Evolutionary conservation across 2,329 filamentous ascomycete genomes (phyloP).

Genomic region (Cordyceps militaris): DNA sequence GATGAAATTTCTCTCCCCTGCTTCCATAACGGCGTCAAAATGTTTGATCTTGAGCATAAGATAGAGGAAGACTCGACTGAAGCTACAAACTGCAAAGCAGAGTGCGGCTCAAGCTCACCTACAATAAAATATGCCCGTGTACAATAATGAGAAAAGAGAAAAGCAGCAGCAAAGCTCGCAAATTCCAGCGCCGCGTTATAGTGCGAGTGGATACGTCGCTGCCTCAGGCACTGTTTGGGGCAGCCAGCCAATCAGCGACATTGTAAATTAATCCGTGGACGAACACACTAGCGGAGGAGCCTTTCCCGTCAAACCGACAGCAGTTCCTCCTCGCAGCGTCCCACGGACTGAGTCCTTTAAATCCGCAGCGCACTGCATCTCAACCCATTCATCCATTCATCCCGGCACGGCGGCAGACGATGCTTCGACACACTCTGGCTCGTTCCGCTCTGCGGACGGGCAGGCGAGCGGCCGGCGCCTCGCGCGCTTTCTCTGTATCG

Average conservation of each 20-base stretch:
- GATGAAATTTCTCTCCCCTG: conserved; percentile 51
- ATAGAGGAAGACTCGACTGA: conserved; percentile 65
- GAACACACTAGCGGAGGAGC: conserved; percentile 30
- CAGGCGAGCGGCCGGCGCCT: conserved; percentile 51
- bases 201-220: conserved; percentile 15
- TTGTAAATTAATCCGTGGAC: conserved; percentile 37
- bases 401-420: conserved; percentile 54
- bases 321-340: conserved; percentile 30
- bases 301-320: conserved; percentile 31
- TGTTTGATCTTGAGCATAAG: conserved; percentile 57
- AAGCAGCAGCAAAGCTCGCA: conserved; percentile 22
- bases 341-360: conserved; percentile 35
- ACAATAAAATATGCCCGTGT: conserved; percentile 66
- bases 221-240: conserved; percentile 31
- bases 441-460: conserved; percentile 61
- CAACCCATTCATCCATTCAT: conserved; percentile 28
- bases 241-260: conserved; percentile 33
- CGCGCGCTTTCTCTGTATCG: conserved; percentile 77
- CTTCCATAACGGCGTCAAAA: conserved; percentile 63
- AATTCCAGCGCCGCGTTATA: conserved; percentile 11
- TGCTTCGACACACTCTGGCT: conserved; percentile 62
- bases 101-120: conserved; percentile 53
- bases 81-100: conserved; percentile 33
- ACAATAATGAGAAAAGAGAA: conserved; percentile 47
- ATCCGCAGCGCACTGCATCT: conserved; percentile 31